Conservation (phyloP, 1,284 basidiomycete genomes). For the Ganoderma meredithae region DNA sequence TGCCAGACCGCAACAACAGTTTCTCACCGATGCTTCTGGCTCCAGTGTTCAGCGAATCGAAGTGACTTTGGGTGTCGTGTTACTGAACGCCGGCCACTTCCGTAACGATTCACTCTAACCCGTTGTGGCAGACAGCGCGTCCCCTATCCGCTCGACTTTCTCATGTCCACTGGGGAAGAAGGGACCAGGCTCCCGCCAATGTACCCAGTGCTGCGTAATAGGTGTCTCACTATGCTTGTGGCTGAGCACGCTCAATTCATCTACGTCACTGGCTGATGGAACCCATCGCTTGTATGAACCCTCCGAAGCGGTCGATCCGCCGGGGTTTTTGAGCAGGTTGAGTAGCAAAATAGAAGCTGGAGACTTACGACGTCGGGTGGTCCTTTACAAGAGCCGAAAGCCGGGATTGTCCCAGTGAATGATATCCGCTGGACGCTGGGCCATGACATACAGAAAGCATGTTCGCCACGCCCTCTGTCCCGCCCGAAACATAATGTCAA, state of each 20-base stretch:
- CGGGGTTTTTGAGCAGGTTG: neutral
- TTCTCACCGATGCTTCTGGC: neutral
- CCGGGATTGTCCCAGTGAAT: neutral
- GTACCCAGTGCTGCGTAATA: neutral
- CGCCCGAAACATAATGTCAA: neutral
- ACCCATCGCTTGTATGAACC: neutral
- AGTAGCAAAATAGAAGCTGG: conserved; percentile 3
- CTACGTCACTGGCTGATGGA: neutral
- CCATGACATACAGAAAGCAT: neutral
- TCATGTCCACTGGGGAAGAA: neutral
- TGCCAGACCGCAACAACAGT: neutral
- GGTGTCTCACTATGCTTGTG: neutral
- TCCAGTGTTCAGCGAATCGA: neutral
- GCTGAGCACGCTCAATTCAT: neutral
- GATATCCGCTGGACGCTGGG: neutral
- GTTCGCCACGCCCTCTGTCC: neutral
- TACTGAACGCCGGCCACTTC: neutral
- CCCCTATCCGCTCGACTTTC: neutral
- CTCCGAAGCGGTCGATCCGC: neutral
- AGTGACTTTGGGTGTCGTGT: neutral
- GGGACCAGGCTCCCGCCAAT: neutral
- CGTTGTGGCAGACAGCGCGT: neutral
- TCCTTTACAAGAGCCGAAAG: neutral
- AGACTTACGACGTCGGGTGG: neutral
- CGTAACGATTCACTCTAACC: neutral